Evolutionary conservation across 768 basidiomycete species (phyloP), one percentile per base, ranked within the genome.

Genomic region (Kwoniella europaea): DNA sequence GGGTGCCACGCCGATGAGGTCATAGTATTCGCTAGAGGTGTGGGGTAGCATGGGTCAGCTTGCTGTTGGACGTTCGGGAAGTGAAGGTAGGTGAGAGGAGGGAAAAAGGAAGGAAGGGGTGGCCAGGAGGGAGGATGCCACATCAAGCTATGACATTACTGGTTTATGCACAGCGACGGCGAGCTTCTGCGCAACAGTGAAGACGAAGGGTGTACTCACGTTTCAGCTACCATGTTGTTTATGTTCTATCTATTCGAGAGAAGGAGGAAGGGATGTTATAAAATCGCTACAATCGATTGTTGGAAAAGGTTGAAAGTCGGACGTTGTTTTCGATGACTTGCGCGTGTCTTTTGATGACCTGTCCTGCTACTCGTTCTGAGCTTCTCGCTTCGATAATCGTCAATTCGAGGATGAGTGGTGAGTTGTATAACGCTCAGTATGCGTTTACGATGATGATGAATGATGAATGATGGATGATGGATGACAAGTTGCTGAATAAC

Each of bases 1-100:
- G 61, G 92, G 89, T 12, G 88, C 74, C 41, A 92, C 93, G 74
- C 95, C 94, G 60, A 98, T 89, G 71, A 97, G 88, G 85, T 97
- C 94, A 85, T 83, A 83, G 76, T 77, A 80, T 75, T 81, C 79
- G 62, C 82, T 83, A 29, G 18, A 58, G 42, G 46, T 12, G 18
- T 18, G 16, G 46, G 6, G 2, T 13, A 24, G 24, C 24, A 54
- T 57, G 46, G 44, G 13, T 35, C 35, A 35, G 35, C 35, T 35
- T 35, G 35, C 35, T 35, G 35, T 35, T 35, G 35, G 35, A 35
- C 35, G 43, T 18, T 29, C 15, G 62, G 56, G 46, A 24, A 57
- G 56, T 27, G 59, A 61, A 24, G 44, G 42, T 52, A 24, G 22
- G 41, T 22, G 46, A 63, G 35, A 44, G 15, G 42, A 22, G 20